Evolutionary conservation across 352 stramenopile genomes (phyloP), one percentile per base, ranked within the genome.

Genomic region (Globisporangium cylindrosporum): DNA sequence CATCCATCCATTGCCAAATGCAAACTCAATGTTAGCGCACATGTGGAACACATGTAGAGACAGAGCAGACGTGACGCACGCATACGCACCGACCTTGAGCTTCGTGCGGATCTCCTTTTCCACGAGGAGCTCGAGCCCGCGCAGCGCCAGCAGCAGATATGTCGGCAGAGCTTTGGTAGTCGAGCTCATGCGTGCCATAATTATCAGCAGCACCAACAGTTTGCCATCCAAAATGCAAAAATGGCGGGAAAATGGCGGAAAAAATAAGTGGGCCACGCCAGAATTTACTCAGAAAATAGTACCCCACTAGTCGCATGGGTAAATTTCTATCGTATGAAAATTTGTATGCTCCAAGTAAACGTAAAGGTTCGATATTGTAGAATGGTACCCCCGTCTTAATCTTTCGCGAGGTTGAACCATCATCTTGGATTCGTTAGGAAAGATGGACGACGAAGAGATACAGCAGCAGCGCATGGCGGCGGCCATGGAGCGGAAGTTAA

Each of bases 81-180:
- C 29, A 32, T 5, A 32, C 29, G 29, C 29, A 32, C 29, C 7
- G 29, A 87, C 82, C 74, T 91, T 51, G 22, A 94, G 71, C 63
- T 87, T 93, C 22, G 71, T 69, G 43, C 76, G 81, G 67, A 94
- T 92, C 68, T 94, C 86, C 63, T 84, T 59, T 43, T 89, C 73
- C 8, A 76, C 84, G 10, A 94, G 70, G 53, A 80, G 81, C 75
- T 94, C 86, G 27, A 94, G 80, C 0, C 86, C 84, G 59, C 86
- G 82, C 70, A 94, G 78, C 66, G 88, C 84, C 22, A 94, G 81
- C 69, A 94, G 70, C 73, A 94, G 71, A 60, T 94, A 94, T 57
- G 80, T 85, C 12, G 77, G 66, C 3, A 53, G 24, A 20, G 56
- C 22, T 49, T 24, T 9, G 22, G 27, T 48, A 14, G 25, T 7